A percentile compares a stretch with the other conserved stretches of the same genome.
phyloP scores from a whole-genome alignment of 768 basidiomycete genomes.

The Crucibulum laeve region DNA sequence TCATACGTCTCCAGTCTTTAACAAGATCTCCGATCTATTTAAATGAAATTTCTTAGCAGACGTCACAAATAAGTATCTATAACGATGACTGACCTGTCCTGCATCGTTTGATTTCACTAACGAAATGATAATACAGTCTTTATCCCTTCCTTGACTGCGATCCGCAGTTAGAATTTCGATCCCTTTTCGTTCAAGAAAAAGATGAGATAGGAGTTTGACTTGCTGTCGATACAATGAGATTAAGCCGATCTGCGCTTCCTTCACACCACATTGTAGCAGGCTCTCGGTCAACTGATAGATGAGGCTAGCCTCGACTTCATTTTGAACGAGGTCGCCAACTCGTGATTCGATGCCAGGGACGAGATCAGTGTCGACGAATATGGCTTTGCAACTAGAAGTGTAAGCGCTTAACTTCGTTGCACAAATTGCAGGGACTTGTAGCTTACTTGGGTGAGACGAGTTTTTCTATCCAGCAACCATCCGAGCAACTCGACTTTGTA shows the following conservation, averaged over 20 bases:
- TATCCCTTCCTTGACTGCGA: constrained; percentile 91
- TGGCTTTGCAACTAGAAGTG: constrained; percentile 63
- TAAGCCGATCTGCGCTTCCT: constrained; percentile 72
- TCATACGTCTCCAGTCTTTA: constrained; percentile 94
- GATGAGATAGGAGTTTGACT: constrained; percentile 77
- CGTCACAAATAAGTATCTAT: background rate
- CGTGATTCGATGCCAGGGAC: constrained; percentile 78
- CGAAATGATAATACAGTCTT: constrained; percentile 91
- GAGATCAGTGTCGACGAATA: constrained; percentile 92
- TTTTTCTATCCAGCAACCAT: constrained; percentile 65
- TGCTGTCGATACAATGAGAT: constrained; percentile 95
- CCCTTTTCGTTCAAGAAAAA: constrained; percentile 48
- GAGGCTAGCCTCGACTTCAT: constrained; percentile 71
- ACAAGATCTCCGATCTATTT: constrained; percentile 84
- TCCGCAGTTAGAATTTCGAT: constrained; percentile 92
- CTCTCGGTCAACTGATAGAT: constrained; percentile 66
- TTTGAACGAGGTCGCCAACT: constrained; percentile 88
- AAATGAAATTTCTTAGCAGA: background rate
- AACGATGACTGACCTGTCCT: constrained; percentile 53
- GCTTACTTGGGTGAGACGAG: constrained; percentile 63
- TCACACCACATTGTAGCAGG: constrained; percentile 60
- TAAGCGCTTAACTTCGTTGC: constrained; percentile 2
- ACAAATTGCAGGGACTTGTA: background rate
- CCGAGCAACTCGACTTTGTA: constrained; percentile 4
- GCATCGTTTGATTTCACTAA: constrained; percentile 85